A percentile compares a stretch with the other conserved stretches of the same genome.
Evolutionary conservation across 2,329 filamentous ascomycete genomes (phyloP).

Genomic region (Fonsecaea monophora): DNA sequence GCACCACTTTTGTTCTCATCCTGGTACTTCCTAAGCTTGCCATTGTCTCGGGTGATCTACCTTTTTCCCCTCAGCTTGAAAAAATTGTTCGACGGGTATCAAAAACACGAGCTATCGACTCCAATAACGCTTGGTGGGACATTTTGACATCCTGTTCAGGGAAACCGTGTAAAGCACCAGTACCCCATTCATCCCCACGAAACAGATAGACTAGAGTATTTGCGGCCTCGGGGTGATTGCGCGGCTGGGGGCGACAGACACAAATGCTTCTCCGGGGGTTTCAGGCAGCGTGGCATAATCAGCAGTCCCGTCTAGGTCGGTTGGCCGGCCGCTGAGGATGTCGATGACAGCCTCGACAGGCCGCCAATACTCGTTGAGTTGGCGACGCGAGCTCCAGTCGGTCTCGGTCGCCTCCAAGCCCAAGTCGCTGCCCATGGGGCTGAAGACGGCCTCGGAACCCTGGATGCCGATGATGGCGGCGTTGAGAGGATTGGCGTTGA

Average conservation of each 20-base stretch:
- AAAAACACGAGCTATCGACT: not conserved
- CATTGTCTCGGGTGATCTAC: not conserved
- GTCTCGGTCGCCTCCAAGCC: slow-evolving; percentile 83
- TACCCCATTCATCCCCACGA: not conserved
- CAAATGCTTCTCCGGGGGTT: not conserved
- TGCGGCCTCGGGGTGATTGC: not conserved
- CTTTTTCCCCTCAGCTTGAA: not conserved
- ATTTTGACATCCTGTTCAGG: not conserved
- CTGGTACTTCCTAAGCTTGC: not conserved
- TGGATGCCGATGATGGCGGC: slow-evolving; percentile 88
- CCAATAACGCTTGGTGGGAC: not conserved
- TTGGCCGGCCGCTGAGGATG: slow-evolving; percentile 76
- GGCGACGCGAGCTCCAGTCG: slow-evolving; percentile 89
- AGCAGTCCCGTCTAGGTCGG: slow-evolving; percentile 39
- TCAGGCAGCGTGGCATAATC: slow-evolving; percentile 34
- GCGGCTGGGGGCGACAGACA: not conserved
- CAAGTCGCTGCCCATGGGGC: slow-evolving; percentile 68
- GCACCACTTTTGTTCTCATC: not conserved
- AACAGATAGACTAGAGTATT: not conserved
- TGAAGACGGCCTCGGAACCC: slow-evolving; percentile 88
- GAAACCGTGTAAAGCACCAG: not conserved
- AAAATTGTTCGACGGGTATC: not conserved
- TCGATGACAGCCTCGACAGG: slow-evolving; percentile 81
- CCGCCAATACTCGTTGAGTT: slow-evolving; percentile 85
- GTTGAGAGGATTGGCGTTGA: slow-evolving; percentile 75